Conservation (phyloP, 2,329 filamentous ascomycete genomes). For the Phialophora verrucosa region DNA sequence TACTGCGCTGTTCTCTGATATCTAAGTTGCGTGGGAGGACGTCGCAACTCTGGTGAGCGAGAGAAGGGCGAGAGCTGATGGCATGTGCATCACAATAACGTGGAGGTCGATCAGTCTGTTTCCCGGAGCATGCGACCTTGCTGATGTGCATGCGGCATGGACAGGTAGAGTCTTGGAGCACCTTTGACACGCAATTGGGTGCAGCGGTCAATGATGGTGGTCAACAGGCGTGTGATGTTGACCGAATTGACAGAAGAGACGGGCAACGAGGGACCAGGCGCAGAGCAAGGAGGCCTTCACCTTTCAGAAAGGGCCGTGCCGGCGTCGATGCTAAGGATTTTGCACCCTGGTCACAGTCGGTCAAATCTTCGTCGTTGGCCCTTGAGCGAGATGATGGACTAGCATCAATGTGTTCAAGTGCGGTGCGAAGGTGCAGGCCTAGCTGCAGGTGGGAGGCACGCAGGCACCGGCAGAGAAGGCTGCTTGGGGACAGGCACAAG, state of each 20-base stretch:
- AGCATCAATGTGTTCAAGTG: constrained; percentile 26
- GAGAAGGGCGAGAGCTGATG: constrained; percentile 16
- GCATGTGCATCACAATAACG: constrained; percentile 22
- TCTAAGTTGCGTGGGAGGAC: neutral
- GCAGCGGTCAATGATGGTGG: constrained; percentile 14
- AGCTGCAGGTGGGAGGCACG: constrained; percentile 20
- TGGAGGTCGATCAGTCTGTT: constrained; percentile 24
- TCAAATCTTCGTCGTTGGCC: constrained; percentile 9
- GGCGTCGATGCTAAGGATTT: constrained; percentile 29
- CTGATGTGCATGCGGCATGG: constrained; percentile 23
- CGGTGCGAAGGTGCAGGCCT: constrained; percentile 13
- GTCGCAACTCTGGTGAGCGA: constrained; percentile 22
- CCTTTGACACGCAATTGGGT: constrained; percentile 27
- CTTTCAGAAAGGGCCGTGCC: constrained; percentile 30
- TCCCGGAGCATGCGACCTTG: constrained; percentile 28
- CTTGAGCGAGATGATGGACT: constrained; percentile 5
- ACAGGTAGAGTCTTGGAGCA: constrained; percentile 24
- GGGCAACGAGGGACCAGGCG: constrained; percentile 24
- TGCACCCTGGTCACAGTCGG: constrained; percentile 12
- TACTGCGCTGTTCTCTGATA: constrained; percentile 4
- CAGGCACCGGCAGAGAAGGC: constrained; percentile 24
- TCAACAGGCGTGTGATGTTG: constrained; percentile 29
- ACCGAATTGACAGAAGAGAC: constrained; percentile 27
- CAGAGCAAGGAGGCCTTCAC: constrained; percentile 15
- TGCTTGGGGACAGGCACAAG: constrained; percentile 1